Conservation (phyloP, 306 rosid genomes). For the Cucurbita moschata region DNA sequence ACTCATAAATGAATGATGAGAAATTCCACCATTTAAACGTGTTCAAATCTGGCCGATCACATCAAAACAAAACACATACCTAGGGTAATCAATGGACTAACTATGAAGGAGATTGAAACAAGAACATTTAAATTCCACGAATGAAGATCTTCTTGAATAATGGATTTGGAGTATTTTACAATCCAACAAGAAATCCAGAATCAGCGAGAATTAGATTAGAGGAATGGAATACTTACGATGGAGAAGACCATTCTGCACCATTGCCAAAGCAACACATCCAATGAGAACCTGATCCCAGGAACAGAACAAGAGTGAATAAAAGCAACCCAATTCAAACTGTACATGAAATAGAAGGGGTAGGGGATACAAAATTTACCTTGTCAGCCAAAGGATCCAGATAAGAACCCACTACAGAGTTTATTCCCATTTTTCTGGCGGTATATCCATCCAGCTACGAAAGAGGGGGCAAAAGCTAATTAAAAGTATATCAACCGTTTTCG, state of each 20-base stretch:
- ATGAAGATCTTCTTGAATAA: not conserved
- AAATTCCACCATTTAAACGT: not conserved
- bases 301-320: not conserved
- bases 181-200: not conserved
- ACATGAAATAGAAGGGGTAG: not conserved
- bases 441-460: conserved; percentile 69
- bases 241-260: conserved; percentile 74
- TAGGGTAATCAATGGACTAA: not conserved
- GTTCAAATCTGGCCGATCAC: not conserved
- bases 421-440: conserved; percentile 76
- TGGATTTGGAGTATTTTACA: not conserved
- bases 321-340: not conserved
- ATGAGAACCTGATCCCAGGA: conserved; percentile 56
- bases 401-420: conserved; percentile 88
- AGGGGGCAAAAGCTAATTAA: not conserved
- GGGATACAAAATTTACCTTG: conserved; percentile 33
- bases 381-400: conserved; percentile 97
- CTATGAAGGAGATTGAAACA: not conserved
- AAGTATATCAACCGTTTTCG: not conserved
- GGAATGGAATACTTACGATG: conserved; percentile 45
- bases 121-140: not conserved
- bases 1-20: not conserved
- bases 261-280: conserved; percentile 81
- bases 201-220: not conserved
- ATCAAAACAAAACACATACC: not conserved